Conservation (phyloP, 345 rosid genomes). For the Abelmoschus esculentus region DNA sequence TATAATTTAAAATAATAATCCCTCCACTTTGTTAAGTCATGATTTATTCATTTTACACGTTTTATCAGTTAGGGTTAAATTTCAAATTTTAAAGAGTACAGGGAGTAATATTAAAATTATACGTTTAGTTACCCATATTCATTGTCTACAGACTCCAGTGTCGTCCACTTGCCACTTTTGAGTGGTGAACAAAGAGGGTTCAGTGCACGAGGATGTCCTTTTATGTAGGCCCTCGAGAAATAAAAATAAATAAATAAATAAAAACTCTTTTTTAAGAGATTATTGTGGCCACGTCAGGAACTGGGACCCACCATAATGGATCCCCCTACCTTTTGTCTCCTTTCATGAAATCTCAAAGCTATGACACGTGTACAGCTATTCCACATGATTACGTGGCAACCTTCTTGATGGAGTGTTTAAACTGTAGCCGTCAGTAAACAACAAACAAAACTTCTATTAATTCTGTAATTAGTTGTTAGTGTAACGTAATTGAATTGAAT, state of each 20-base stretch:
- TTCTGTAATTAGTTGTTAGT: too few species aligned
- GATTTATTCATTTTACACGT: too few species aligned
- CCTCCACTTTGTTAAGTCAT: too few species aligned
- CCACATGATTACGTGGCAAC: slow-evolving; percentile 33
- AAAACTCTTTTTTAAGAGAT: slow-evolving; percentile 12
- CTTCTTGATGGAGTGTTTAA: slow-evolving; percentile 6
- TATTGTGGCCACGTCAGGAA: slow-evolving; percentile 45
- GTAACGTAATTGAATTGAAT: too few species aligned
- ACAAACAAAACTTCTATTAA: too few species aligned
- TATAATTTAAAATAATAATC: too few species aligned
- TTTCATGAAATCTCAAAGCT: slow-evolving; percentile 8
- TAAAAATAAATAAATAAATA: background rate
- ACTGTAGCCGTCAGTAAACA: slow-evolving; percentile 39
- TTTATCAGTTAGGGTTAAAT: too few species aligned
- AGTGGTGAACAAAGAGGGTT: slow-evolving; percentile 7
- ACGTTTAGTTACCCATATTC: background rate
- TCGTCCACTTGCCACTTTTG: slow-evolving; percentile 7
- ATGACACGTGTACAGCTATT: background rate
- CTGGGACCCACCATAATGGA: slow-evolving; percentile 32
- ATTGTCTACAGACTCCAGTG: background rate
- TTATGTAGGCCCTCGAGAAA: slow-evolving; percentile 1
- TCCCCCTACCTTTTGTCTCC: slow-evolving; percentile 20
- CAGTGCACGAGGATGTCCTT: slow-evolving; percentile 3
- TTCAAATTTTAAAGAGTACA: too few species aligned
- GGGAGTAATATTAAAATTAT: too few species aligned